Evolutionary conservation across 805 yeast species (phyloP), one percentile per base, ranked within the genome.

Genomic region (Saturnispora quitensis): DNA sequence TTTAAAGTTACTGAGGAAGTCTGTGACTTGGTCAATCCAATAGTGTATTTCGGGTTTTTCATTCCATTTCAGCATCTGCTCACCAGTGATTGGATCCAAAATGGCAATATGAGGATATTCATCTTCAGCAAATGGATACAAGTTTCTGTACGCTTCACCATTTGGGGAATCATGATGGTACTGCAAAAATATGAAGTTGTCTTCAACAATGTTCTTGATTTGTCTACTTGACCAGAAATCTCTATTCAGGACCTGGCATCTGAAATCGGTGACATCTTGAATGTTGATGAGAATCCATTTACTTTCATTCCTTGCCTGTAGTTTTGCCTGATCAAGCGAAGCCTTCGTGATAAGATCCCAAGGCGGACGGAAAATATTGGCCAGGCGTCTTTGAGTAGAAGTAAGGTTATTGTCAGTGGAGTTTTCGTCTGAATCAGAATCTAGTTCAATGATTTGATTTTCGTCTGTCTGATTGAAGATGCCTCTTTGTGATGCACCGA

Each of bases 21-120:
- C 83, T 40, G 80, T 76, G 4, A 87, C 79, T 48, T 86, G 88
- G 40, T 76, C 74, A 8, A 83, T 65, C 80, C 90, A 90, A 18
- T 68, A 72, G 4, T 75, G 73, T 0, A 76, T 72, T 18, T 70
- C 69, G 0, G 95, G 95, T 1, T 80, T 82, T 0, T 77, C 78
- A n/a, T 73, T 70, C 96, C 97, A 93, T 50, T 73, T 74, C 58
- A 77, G 76, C 51, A 89, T 77, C 54, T 95, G 75, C 67, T 93
- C 99, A 22, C 98, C 98, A 0, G 99, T 93, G 64, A 90, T 80
- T 2, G 99, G 97, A 62, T 93, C 99, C 47, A 93, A 65, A 40
- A 93, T 86, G 1, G 97, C 86, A 42, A 93, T 82, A 64, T 93
- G 97, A 1, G 99, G 99, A 63, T 71, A 84, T 25, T 75, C 78